Conservation (phyloP, 2,329 filamentous ascomycete species). For the Xylaria sp. region DNA sequence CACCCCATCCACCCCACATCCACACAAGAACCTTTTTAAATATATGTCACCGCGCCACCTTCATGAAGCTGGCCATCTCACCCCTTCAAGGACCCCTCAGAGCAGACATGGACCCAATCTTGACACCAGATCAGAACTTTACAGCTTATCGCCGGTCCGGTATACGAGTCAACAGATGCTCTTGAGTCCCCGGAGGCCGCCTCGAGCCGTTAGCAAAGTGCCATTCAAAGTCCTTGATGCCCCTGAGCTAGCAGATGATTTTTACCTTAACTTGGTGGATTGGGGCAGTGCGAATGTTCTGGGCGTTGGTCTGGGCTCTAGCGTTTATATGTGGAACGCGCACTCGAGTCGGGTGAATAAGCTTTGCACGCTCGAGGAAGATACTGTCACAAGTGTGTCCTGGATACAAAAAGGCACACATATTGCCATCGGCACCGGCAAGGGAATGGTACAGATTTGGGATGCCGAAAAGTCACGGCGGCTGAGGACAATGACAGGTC, state of each 20-base stretch:
- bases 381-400: constrained; percentile 94
- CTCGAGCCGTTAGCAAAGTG: constrained; percentile 91
- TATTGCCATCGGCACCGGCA: constrained; percentile 92
- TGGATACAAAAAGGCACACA: constrained; percentile 99
- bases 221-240: constrained; percentile 98
- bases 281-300: constrained; percentile 97
- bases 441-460: constrained; percentile 97
- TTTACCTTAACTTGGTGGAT: constrained; percentile 96
- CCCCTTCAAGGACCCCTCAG: constrained; percentile 88
- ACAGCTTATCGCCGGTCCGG: constrained; percentile 93
- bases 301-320: constrained; percentile 90
- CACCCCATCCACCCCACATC: constrained; percentile 94
- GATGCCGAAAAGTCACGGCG: constrained; percentile 89
- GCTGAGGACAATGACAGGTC: constrained; percentile 94
- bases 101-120: constrained; percentile 89
- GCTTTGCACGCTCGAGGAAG: constrained; percentile 90
- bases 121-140: constrained; percentile 90
- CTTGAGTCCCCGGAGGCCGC: constrained; percentile 87
- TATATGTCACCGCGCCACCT: constrained; percentile 83
- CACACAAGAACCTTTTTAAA: constrained; percentile 96
- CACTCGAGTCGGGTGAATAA: constrained; percentile 91
- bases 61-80: constrained; percentile 80
- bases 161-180: constrained; percentile 94
- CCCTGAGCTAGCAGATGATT: constrained; percentile 95
- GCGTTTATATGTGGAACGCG: constrained; percentile 99